Percentiles rank a stretch among this genome's conserved stretches.
These are phyloP conservation scores for Buddleja alternifolia DNA, from an alignment of 257 asterid species.

Conservation along the genomic window DNA sequence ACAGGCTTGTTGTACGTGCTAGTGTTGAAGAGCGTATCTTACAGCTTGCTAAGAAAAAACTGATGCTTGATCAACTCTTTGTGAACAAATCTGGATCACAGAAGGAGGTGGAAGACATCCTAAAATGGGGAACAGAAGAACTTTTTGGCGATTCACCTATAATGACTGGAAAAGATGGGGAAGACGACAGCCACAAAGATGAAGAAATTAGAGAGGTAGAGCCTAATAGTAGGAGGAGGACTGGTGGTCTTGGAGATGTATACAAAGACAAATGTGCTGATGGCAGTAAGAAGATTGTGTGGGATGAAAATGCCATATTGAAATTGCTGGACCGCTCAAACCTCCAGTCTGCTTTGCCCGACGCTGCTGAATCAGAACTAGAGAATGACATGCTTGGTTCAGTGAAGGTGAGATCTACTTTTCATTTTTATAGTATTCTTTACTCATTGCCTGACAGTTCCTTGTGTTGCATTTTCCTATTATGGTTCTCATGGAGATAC, in stretches of 20 bases:
- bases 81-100: conserved; percentile 93
- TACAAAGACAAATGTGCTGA: conserved; percentile 90
- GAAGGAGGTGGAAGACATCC: conserved; percentile 94
- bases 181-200: conserved; percentile 50
- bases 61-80: conserved; percentile 98
- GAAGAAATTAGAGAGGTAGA: conserved; percentile 60
- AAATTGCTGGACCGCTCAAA: conserved; percentile 92
- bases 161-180: conserved; percentile 61
- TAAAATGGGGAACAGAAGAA: conserved; percentile 98
- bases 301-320: conserved; percentile 87
- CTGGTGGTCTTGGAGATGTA: conserved; percentile 97
- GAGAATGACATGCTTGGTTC: conserved; percentile 97
- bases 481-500: conserved; percentile 26
- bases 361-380: conserved; percentile 68
- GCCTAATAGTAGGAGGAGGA: conserved; percentile 66
- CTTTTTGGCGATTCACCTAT: conserved; percentile 77
- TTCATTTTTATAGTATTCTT: conserved; percentile 24
- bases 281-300: conserved; percentile 66
- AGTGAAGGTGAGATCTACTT: conserved; percentile 64
- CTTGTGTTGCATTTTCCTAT: conserved; percentile 23
- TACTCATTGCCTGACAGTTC: conserved; percentile 24
- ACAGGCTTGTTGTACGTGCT: conserved; percentile 98
- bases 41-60: conserved; percentile 96
- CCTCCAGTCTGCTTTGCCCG: conserved; percentile 71
- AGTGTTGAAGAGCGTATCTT: conserved; percentile 98